phyloP scores from a whole-genome alignment of 257 asterid genomes.

The Voacanga thouarsii region DNA sequence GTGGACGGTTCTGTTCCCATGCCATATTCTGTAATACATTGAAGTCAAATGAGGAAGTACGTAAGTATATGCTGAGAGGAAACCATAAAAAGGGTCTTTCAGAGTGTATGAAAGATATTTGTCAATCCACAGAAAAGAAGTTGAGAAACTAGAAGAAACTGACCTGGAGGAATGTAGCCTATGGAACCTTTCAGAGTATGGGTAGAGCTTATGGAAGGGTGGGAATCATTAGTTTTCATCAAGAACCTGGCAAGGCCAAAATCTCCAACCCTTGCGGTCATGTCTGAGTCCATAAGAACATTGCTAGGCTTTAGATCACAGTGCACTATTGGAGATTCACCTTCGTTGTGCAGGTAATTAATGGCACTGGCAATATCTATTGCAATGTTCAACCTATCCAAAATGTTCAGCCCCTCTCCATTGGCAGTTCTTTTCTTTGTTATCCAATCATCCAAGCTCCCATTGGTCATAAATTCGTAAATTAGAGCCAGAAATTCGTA shows the following conservation, averaged over 20 bases:
- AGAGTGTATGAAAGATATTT: too few relatives aligned
- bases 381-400: conserved; percentile 34
- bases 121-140: background rate
- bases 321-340: conserved; percentile 41
- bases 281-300: conserved; percentile 48
- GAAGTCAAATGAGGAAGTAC: background rate
- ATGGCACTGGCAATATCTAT: conserved; percentile 52
- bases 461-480: conserved; percentile 55
- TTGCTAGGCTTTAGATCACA: conserved; percentile 66
- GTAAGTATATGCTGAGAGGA: background rate
- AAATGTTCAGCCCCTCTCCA: conserved; percentile 19
- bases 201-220: conserved; percentile 36
- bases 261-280: conserved; percentile 59
- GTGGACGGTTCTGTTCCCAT: conserved; percentile 41
- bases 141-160: background rate
- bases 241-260: conserved; percentile 53
- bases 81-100: background rate
- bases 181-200: conserved; percentile 58
- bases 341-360: conserved; percentile 51
- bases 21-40: conserved; percentile 48
- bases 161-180: conserved; percentile 77
- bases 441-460: conserved; percentile 65
- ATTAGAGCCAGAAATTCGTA: conserved; percentile 52
- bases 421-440: conserved; percentile 31
- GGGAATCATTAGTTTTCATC: conserved; percentile 23